Conservation (phyloP, 176 grass and related monocot species). For the Cocos nucifera region DNA sequence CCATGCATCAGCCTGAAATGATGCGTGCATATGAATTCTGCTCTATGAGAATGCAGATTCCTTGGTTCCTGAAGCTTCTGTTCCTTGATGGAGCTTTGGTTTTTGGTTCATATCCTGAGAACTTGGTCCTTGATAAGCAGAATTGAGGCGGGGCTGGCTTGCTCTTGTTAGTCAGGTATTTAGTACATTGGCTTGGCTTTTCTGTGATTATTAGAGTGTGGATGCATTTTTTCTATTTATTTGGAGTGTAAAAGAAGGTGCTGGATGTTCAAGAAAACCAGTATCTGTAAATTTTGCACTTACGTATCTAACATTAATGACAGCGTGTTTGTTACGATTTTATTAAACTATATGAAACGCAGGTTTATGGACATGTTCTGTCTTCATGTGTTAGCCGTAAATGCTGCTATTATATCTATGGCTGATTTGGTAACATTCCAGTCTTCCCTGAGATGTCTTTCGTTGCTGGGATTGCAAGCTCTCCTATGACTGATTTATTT, state of each 20-base stretch:
- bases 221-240: constrained; percentile 32
- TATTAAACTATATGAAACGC: no score
- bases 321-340: no score
- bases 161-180: not conserved
- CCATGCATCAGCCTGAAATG: constrained; percentile 18
- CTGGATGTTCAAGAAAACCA: constrained; percentile 11
- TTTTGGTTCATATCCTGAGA: constrained; percentile 2
- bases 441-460: no score
- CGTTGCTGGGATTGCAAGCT: no score
- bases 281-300: constrained; percentile 17
- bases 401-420: no score
- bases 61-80: constrained; percentile 3
- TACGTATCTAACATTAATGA: no score
- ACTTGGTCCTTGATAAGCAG: not conserved
- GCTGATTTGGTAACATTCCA: no score
- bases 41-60: not conserved
- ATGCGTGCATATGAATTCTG: not conserved
- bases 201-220: constrained; percentile 3
- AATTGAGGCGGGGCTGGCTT: not conserved
- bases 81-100: not conserved
- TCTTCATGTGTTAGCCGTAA: no score
- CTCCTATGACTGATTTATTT: no score
- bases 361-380: no score
- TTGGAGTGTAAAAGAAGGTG: constrained; percentile 34
- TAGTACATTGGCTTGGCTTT: not conserved